Evolutionary conservation across 768 basidiomycete genomes (phyloP).

Genomic region (Lenzites betulinus): DNA sequence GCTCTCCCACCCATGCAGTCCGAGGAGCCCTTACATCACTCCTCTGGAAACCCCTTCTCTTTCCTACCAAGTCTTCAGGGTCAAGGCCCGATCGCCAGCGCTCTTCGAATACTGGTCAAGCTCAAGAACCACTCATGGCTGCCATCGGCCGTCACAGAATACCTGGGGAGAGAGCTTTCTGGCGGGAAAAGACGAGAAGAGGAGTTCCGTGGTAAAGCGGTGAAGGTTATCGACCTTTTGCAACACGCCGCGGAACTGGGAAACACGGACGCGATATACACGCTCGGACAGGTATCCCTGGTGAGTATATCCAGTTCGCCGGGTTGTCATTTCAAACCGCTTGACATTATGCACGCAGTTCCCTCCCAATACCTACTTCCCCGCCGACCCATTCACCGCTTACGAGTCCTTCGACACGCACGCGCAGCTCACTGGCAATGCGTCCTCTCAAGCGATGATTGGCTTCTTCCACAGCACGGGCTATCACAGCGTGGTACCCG

Average conservation of each 20-base stretch:
- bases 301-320: slow-evolving; percentile 42
- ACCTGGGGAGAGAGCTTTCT: slow-evolving; percentile 41
- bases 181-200: slow-evolving; percentile 58
- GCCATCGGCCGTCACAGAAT: slow-evolving; percentile 43
- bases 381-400: slow-evolving; percentile 60
- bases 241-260: slow-evolving; percentile 83
- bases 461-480: slow-evolving; percentile 92
- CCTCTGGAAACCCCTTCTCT: slow-evolving; percentile 56
- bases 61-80: slow-evolving; percentile 74
- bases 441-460: slow-evolving; percentile 81
- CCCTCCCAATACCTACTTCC: slow-evolving; percentile 70
- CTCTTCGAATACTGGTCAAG: slow-evolving; percentile 66
- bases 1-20: slow-evolving; percentile 57
- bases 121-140: slow-evolving; percentile 62
- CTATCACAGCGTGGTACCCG: slow-evolving; percentile 61
- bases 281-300: slow-evolving; percentile 65
- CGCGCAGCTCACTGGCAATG: slow-evolving; percentile 73
- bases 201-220: slow-evolving; percentile 67
- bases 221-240: slow-evolving; percentile 80
- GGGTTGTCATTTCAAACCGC: not conserved
- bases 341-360: slow-evolving; percentile 46
- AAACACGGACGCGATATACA: slow-evolving; percentile 70
- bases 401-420: slow-evolving; percentile 66
- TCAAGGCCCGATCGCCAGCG: slow-evolving; percentile 73
- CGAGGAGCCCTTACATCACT: slow-evolving; percentile 52